Conservation (phyloP, 108 stramenopile genomes). For the Seminavis robusta region DNA sequence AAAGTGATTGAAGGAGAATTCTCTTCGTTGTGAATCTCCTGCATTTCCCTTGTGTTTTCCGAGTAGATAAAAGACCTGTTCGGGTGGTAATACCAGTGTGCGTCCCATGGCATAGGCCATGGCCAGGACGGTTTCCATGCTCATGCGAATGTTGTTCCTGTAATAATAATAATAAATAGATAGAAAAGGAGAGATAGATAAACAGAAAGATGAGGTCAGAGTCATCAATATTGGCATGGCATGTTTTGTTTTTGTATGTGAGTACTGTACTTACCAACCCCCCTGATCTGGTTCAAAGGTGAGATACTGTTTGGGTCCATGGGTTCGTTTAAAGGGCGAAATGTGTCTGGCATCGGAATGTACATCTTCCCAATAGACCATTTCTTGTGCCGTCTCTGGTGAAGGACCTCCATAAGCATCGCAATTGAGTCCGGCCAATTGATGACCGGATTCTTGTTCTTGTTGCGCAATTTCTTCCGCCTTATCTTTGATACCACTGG, state of each 20-base stretch:
- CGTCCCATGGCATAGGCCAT: conserved; percentile 91
- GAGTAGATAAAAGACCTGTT: conserved; percentile 70
- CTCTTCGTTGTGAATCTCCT: conserved; percentile 61
- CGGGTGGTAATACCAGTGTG: conserved; percentile 86
- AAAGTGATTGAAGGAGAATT: conserved; percentile 75
- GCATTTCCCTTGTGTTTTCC: conserved; percentile 43
- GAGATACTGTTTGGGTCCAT: conserved; percentile 52
- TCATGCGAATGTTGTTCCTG: conserved; percentile 95
- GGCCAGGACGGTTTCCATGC: conserved; percentile 28
- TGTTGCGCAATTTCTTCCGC: too few relatives aligned
- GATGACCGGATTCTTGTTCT: too few relatives aligned
- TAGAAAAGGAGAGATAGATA: too few relatives aligned
- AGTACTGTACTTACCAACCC: too few relatives aligned
- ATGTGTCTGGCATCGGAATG: conserved; percentile 53
- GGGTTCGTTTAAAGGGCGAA: conserved; percentile 55
- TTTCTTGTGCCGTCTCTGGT: conserved; percentile 57
- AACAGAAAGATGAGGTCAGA: too few relatives aligned
- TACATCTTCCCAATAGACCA: conserved; percentile 89
- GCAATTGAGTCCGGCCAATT: conserved; percentile 74
- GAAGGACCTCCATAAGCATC: conserved; percentile 68
- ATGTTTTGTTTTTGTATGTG: too few relatives aligned
- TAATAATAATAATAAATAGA: too few relatives aligned
- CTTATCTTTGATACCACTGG: too few relatives aligned
- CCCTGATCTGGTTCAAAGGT: conserved; percentile 89
- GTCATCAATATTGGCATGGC: too few relatives aligned